phyloP scores from a whole-genome alignment of 2,329 filamentous ascomycete species.

The Fusarium sp. region DNA sequence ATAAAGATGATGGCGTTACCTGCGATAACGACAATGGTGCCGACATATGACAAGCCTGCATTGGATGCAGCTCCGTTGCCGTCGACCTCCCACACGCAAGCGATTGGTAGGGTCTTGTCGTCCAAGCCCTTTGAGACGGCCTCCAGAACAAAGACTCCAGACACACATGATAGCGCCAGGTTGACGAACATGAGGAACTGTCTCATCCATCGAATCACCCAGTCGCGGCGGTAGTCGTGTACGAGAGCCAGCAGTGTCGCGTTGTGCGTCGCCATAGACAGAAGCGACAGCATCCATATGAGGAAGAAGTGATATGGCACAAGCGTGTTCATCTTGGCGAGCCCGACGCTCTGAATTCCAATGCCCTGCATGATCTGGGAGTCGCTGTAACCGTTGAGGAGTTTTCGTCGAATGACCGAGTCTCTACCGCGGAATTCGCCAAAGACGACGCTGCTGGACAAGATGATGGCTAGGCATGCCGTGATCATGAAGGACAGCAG shows the following conservation, averaged over 20 bases:
- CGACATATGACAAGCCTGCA: conserved; percentile 63
- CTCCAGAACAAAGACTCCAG: conserved; percentile 68
- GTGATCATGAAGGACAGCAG: conserved; percentile 76
- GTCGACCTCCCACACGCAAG: conserved; percentile 67
- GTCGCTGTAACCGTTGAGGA: conserved; percentile 74
- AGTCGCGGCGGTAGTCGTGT: conserved; percentile 74
- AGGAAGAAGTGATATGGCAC: conserved; percentile 78
- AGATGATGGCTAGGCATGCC: conserved; percentile 65
- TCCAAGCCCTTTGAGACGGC: conserved; percentile 64
- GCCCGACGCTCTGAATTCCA: conserved; percentile 73
- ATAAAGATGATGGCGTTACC: conserved; percentile 69
- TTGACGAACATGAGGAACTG: conserved; percentile 76
- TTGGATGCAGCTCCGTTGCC: conserved; percentile 53
- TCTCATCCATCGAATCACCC: conserved; percentile 74
- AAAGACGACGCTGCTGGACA: conserved; percentile 68
- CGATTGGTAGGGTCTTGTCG: conserved; percentile 67
- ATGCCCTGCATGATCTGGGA: conserved; percentile 78
- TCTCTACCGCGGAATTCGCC: conserved; percentile 62
- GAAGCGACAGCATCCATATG: conserved; percentile 74
- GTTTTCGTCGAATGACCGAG: conserved; percentile 69
- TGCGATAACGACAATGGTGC: conserved; percentile 71
- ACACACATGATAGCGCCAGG: conserved; percentile 67
- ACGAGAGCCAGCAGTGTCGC: conserved; percentile 73
- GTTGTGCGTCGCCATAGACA: conserved; percentile 75
- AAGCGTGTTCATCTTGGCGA: conserved; percentile 69